A percentile compares a stretch with the other conserved stretches of the same genome.
Conservation (phyloP, 371 early-diverging fungal species). For the Mortierella sp. region DNA sequence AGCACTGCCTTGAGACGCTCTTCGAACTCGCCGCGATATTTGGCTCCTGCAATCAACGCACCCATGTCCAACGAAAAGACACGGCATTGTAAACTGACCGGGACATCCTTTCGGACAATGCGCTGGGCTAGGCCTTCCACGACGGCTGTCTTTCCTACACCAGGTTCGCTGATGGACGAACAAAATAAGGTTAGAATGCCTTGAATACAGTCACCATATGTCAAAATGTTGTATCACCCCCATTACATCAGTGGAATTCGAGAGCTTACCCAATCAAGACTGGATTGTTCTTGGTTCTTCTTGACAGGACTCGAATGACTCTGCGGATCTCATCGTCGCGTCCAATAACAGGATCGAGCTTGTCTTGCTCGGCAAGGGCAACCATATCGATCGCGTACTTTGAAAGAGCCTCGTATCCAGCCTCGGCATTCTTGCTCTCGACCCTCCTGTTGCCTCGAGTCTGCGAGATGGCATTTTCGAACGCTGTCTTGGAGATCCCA, state of each 20-base stretch:
- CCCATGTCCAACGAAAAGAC: conserved; percentile 98
- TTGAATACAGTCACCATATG: not conserved
- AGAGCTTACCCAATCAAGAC: conserved; percentile 83
- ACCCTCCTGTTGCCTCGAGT: conserved; percentile 88
- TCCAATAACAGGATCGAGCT: conserved; percentile 90
- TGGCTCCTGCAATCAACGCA: conserved; percentile 90
- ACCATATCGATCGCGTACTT: conserved; percentile 95
- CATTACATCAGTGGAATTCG: conserved; percentile 21
- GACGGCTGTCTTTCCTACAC: conserved; percentile 96
- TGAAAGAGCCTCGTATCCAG: conserved; percentile 82
- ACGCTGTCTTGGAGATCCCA: conserved; percentile 75
- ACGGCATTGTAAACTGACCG: conserved; percentile 84
- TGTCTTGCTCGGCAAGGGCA: conserved; percentile 78
- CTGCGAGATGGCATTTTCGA: conserved; percentile 84
- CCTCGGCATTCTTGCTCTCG: conserved; percentile 87
- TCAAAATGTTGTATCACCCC: no score
- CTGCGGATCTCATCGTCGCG: conserved; percentile 87
- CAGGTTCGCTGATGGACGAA: conserved; percentile 87
- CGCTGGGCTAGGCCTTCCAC: conserved; percentile 97
- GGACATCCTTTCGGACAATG: conserved; percentile 95
- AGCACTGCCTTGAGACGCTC: conserved; percentile 97
- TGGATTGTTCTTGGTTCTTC: conserved; percentile 94
- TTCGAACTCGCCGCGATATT: conserved; percentile 99
- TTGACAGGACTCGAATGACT: conserved; percentile 81
- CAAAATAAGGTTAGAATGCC: conserved; percentile 68